Percentiles rank a stretch among this genome's conserved stretches.
Evolutionary conservation across 2,329 filamentous ascomycete species (phyloP).

Genomic region (Colletotrichum lupini): DNA sequence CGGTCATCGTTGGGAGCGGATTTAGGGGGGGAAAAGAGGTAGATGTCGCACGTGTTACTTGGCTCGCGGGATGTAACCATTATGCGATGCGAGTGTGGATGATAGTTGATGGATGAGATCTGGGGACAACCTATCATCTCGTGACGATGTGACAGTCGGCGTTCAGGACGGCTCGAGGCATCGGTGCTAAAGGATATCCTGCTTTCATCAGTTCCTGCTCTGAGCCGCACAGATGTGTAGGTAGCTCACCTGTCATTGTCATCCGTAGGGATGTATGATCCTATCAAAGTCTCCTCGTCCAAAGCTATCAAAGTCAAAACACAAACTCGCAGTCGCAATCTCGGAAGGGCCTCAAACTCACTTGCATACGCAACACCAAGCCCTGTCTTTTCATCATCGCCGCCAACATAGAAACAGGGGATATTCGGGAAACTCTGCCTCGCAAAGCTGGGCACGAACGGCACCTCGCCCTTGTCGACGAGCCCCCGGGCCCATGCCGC

Average conservation of each 20-base stretch:
- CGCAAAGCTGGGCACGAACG: constrained; percentile 45
- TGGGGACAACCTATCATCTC: constrained; percentile 53
- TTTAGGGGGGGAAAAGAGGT: constrained; percentile 50
- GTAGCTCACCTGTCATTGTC: constrained; percentile 51
- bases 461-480: constrained; percentile 52
- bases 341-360: constrained; percentile 43
- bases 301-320: constrained; percentile 43
- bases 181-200: constrained; percentile 32
- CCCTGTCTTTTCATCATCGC: constrained; percentile 50
- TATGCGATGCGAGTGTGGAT: constrained; percentile 53
- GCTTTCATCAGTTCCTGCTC: not conserved
- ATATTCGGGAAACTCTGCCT: constrained; percentile 46
- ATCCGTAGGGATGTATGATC: constrained; percentile 56
- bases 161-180: constrained; percentile 27
- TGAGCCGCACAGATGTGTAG: fast-evolving
- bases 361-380: constrained; percentile 57
- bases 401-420: constrained; percentile 53
- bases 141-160: constrained; percentile 33
- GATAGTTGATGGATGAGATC: constrained; percentile 61
- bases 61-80: constrained; percentile 54
- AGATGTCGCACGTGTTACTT: constrained; percentile 45
- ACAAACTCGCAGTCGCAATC: not conserved
- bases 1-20: constrained; percentile 41
- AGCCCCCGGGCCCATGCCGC: constrained; percentile 53
- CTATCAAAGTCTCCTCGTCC: constrained; percentile 48